Evolutionary conservation across 306 rosid genomes (phyloP).

Genomic region (Casuarina equisetifolia): DNA sequence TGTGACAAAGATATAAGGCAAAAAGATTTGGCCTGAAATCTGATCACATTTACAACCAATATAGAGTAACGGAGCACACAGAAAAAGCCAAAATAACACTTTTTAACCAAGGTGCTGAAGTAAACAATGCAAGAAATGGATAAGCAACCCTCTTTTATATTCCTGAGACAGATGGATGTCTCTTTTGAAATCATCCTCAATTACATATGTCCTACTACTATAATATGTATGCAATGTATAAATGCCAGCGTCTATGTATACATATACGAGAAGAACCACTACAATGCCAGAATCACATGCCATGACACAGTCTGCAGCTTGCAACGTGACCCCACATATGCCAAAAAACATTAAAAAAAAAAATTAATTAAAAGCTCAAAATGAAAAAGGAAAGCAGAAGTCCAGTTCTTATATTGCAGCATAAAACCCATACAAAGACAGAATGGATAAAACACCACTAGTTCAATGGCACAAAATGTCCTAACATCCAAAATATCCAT

Average conservation of each 20-base stretch:
- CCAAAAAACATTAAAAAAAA: neutral
- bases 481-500: neutral
- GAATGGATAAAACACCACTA: neutral
- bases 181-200: neutral
- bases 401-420: neutral
- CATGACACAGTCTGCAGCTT: neutral
- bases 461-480: neutral
- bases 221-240: neutral
- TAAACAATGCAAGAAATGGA: constrained; percentile 1
- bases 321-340: neutral
- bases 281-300: neutral
- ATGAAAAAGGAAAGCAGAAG: neutral
- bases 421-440: neutral
- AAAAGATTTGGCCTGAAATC: neutral
- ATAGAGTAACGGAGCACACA: neutral
- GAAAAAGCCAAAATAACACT: neutral
- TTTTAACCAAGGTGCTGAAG: neutral
- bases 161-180: neutral
- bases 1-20: neutral
- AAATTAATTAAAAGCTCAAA: neutral
- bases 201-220: neutral
- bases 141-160: neutral
- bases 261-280: neutral
- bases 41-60: neutral
- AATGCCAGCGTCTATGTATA: neutral